These are phyloP conservation scores for Agaricus blazei DNA, from an alignment of 768 basidiomycete species.

Conservation along the genomic window DNA sequence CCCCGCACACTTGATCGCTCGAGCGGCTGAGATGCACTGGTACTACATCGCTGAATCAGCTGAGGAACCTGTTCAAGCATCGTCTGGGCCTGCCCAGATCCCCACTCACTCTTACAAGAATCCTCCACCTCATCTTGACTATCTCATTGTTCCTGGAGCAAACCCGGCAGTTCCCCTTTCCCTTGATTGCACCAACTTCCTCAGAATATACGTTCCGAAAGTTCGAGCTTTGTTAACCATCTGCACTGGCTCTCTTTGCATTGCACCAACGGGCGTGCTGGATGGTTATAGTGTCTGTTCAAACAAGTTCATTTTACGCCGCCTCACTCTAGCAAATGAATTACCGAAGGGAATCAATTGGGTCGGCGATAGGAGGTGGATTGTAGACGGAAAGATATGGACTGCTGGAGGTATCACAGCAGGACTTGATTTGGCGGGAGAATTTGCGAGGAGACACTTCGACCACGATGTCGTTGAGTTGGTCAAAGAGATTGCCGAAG, in stretches of 20 bases:
- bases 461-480: constrained; percentile 18
- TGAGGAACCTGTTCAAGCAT: constrained; percentile 11
- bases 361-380: constrained; percentile 23
- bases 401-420: constrained; percentile 21
- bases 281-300: constrained; percentile 20
- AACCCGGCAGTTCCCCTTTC: constrained; percentile 12
- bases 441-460: constrained; percentile 20
- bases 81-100: constrained; percentile 15
- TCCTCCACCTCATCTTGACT: constrained; percentile 18
- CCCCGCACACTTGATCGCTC: constrained; percentile 11
- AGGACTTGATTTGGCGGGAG: constrained; percentile 23
- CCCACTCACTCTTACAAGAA: constrained; percentile 18
- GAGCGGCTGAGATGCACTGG: constrained; percentile 19
- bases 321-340: constrained; percentile 2
- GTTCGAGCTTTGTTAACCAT: constrained; percentile 19
- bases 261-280: constrained; percentile 19
- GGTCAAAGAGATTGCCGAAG: constrained; percentile 18
- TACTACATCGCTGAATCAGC: constrained; percentile 17
- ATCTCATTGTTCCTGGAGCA: constrained; percentile 21
- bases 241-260: constrained; percentile 19
- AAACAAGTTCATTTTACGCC: constrained; percentile 17
- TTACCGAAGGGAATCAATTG: constrained; percentile 22
- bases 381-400: constrained; percentile 24
- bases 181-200: constrained; percentile 13
- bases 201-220: constrained; percentile 13